A percentile compares a stretch with the other conserved stretches of the same genome.
Conservation (phyloP, 306 rosid species). For the Castanea mollissima region DNA sequence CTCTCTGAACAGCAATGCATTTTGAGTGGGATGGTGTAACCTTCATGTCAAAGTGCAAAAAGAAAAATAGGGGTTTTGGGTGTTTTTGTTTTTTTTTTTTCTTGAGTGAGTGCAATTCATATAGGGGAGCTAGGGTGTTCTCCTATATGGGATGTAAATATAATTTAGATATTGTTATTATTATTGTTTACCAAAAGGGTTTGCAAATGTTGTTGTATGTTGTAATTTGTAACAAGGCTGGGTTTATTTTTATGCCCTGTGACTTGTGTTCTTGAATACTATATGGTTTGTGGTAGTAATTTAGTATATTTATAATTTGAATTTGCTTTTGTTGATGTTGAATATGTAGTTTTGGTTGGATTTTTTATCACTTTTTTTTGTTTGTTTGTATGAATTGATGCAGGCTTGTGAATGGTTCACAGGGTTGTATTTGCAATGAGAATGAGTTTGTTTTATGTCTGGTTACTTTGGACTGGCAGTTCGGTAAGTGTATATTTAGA, state of each 20-base stretch:
- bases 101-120: conserved; percentile 8
- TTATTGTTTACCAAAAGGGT: conserved; percentile 28
- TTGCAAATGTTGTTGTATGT: conserved; percentile 30
- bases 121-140: conserved; percentile 28
- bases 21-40: conserved; percentile 32
- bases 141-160: conserved; percentile 46
- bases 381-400: too few relatives aligned
- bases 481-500: not conserved
- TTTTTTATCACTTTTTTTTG: not conserved
- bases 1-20: conserved; percentile 46
- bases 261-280: not conserved
- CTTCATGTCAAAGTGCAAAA: conserved; percentile 31
- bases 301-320: not conserved
- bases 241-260: conserved; percentile 9
- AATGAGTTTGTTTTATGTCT: conserved; percentile 16
- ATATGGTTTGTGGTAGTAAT: not conserved
- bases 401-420: too few relatives aligned
- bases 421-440: conserved; percentile 17
- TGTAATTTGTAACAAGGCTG: conserved; percentile 32
- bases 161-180: not conserved
- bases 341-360: not conserved
- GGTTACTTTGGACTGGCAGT: not conserved
- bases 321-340: not conserved
- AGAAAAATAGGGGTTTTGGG: not conserved
- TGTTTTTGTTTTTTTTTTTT: conserved; percentile 23